Evolutionary conservation across 345 rosid genomes (phyloP).

Genomic region (Euclidium syriacum): DNA sequence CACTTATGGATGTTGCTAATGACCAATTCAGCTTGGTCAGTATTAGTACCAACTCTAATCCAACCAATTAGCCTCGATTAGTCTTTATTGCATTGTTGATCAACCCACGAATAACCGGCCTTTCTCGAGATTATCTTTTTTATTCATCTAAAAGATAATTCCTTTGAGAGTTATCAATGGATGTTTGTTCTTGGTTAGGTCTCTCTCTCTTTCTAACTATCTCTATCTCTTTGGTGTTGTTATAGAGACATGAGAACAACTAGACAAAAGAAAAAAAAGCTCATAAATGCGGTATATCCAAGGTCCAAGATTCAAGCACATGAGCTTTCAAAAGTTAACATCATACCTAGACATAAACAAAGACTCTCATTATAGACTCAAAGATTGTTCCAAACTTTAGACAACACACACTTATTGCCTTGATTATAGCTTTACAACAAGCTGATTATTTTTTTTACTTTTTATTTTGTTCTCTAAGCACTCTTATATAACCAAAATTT

Average conservation of each 20-base stretch:
- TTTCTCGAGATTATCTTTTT: too few relatives aligned
- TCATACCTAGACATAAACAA: constrained; percentile 9
- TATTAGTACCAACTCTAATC: background rate
- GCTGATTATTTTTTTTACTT: background rate
- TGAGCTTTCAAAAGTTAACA: constrained; percentile 18
- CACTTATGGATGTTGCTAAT: background rate
- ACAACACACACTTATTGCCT: too few relatives aligned
- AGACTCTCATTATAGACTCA: background rate
- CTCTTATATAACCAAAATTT: background rate
- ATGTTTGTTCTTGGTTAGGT: constrained; percentile 7
- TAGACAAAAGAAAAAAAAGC: constrained; percentile 22
- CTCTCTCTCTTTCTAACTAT: background rate
- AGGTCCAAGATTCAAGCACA: constrained; percentile 22
- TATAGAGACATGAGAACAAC: constrained; percentile 4
- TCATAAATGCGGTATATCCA: constrained; percentile 14
- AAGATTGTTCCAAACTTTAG: constrained; percentile 10
- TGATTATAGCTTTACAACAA: background rate
- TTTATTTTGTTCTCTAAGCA: background rate
- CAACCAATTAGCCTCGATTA: too few relatives aligned
- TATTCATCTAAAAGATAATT: background rate
- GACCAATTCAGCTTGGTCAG: background rate
- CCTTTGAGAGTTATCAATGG: background rate
- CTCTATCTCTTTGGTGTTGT: constrained; percentile 12
- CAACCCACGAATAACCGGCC: too few relatives aligned
- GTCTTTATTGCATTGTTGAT: background rate